Percentiles rank a stretch among this genome's conserved stretches.
Conservation (phyloP, 176 grass and related monocot species). For the Luzula sylvatica region DNA sequence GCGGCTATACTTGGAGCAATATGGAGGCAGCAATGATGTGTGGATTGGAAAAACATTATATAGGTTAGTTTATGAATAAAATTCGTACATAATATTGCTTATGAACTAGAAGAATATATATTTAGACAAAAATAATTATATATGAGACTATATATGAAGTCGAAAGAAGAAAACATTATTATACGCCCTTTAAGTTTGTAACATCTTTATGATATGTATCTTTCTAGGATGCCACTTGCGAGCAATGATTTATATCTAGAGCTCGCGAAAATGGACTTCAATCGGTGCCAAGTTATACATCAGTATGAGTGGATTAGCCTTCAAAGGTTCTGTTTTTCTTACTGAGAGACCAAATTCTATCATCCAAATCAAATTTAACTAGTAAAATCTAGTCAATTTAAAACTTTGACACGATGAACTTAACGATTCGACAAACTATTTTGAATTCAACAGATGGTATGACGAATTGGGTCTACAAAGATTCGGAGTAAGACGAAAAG, state of each 20-base stretch:
- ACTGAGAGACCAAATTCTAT: neutral
- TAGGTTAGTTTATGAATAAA: conserved; percentile 28
- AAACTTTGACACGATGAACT: neutral
- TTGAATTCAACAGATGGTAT: conserved; percentile 44
- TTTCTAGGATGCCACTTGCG: conserved; percentile 74
- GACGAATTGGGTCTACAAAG: conserved; percentile 25
- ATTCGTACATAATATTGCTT: neutral
- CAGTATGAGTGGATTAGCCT: conserved; percentile 53
- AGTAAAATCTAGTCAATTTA: conserved; percentile 7
- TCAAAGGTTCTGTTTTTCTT: conserved; percentile 43
- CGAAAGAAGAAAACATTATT: neutral
- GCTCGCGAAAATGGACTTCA: conserved; percentile 69
- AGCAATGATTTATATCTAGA: conserved; percentile 58
- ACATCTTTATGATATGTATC: neutral
- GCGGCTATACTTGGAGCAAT: conserved; percentile 74
- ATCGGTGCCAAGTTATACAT: conserved; percentile 62
- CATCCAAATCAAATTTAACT: neutral
- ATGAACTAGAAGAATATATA: neutral
- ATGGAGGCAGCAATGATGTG: conserved; percentile 55
- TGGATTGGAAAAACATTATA: conserved; percentile 98
- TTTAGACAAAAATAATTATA: neutral
- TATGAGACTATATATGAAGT: neutral
- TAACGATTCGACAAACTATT: neutral
- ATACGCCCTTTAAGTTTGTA: neutral
- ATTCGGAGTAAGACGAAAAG: conserved; percentile 25